Conservation (phyloP, 192 early-diverging fungal species). For the Geranomyces michiganensis region DNA sequence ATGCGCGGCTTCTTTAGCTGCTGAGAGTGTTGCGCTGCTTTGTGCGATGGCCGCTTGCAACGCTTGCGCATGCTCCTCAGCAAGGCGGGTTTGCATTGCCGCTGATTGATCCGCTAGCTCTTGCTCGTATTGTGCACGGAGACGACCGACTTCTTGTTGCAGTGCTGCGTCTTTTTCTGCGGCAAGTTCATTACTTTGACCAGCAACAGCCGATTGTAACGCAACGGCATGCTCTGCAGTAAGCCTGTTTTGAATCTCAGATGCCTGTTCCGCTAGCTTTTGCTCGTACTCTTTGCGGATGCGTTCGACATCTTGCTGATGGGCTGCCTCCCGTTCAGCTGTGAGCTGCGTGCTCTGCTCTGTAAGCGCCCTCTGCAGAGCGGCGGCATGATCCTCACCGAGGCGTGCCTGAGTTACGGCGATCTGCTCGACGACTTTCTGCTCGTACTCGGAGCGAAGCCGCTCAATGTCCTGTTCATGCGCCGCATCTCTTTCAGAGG, state of each 20-base stretch:
- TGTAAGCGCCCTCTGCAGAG: background rate
- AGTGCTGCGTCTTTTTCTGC: constrained; percentile 1
- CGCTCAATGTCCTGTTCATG: too few species aligned
- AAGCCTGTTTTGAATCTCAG: too few species aligned
- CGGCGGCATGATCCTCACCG: background rate
- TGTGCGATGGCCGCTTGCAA: background rate
- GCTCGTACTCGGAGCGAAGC: background rate
- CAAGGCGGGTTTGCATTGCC: background rate
- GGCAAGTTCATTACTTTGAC: background rate
- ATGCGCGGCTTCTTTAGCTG: background rate
- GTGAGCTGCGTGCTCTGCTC: background rate
- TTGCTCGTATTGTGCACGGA: background rate
- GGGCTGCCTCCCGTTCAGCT: background rate
- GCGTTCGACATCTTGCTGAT: background rate
- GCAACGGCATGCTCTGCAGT: too few species aligned
- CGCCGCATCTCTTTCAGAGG: too few species aligned
- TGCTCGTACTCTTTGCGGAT: background rate
- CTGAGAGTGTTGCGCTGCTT: background rate
- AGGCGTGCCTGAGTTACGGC: background rate
- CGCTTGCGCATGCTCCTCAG: background rate
- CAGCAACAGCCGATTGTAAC: too few species aligned
- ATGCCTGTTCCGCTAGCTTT: too few species aligned
- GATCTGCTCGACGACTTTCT: background rate
- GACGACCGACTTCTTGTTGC: background rate
- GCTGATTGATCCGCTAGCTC: background rate